Conservation (phyloP, 805 yeast genomes). For the Metschnikowia aberdeeniae region DNA sequence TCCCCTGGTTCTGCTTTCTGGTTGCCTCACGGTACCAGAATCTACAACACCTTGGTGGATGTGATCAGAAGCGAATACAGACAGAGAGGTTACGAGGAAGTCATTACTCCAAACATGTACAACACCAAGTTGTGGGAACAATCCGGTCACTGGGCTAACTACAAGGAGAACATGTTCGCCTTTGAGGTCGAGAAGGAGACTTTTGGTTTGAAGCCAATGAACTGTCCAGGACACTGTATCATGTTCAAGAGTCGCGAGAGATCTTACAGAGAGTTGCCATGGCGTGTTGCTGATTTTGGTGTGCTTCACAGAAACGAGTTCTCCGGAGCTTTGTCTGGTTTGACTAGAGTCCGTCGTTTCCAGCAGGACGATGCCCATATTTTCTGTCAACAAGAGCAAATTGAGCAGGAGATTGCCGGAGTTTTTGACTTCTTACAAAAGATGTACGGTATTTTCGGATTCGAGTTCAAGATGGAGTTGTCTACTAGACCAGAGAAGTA, state of each 20-base stretch:
- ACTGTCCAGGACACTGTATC: conserved; percentile 90
- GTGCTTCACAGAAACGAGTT: conserved; percentile 96
- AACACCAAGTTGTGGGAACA: conserved; percentile 97
- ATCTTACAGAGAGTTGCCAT: conserved; percentile 94
- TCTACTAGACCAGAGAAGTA: conserved; percentile 96
- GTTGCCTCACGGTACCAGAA: conserved; percentile 99
- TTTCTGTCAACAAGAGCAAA: conserved; percentile 91
- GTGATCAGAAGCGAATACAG: conserved; percentile 80
- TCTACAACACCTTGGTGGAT: conserved; percentile 82
- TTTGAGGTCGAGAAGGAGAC: conserved; percentile 96
- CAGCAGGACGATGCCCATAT: conserved; percentile 99
- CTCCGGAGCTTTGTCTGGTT: conserved; percentile 84
- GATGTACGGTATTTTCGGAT: conserved; percentile 88
- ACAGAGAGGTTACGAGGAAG: conserved; percentile 95
- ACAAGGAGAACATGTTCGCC: conserved; percentile 95
- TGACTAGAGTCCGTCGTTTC: conserved; percentile 97
- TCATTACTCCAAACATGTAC: conserved; percentile 98
- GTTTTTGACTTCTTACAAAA: conserved; percentile 82
- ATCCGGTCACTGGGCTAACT: conserved; percentile 98
- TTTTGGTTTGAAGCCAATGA: conserved; percentile 93
- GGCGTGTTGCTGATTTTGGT: conserved; percentile 98
- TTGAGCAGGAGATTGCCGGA: conserved; percentile 76
- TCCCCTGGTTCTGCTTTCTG: conserved; percentile 98
- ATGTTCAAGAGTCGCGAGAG: conserved; percentile 90
- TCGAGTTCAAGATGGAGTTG: conserved; percentile 93